A percentile compares a stretch with the other conserved stretches of the same genome.
phyloP scores from a whole-genome alignment of 306 rosid species.

The Glycine tomentella region DNA sequence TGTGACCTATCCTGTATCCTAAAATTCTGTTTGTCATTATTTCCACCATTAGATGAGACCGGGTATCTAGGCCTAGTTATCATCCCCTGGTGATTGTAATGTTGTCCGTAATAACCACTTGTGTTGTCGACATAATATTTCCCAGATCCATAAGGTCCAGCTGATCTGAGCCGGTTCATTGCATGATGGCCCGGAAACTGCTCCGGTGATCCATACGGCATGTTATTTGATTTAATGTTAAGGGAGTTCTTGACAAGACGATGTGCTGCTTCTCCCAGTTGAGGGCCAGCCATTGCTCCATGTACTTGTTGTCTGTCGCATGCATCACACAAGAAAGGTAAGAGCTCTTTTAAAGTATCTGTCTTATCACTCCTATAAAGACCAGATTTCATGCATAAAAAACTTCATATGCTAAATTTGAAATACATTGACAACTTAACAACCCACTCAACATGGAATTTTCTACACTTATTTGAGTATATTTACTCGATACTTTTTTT shows the following conservation, averaged over 20 bases:
- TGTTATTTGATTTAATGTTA: slow-evolving; percentile 59
- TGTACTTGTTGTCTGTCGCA: slow-evolving; percentile 77
- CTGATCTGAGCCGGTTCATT: slow-evolving; percentile 61
- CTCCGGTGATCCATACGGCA: slow-evolving; percentile 63
- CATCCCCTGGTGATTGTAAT: slow-evolving; percentile 67
- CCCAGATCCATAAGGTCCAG: slow-evolving; percentile 79
- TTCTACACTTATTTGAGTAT: background rate
- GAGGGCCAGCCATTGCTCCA: slow-evolving; percentile 86
- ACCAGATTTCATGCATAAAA: slow-evolving; percentile 36
- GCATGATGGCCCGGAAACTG: slow-evolving; percentile 62
- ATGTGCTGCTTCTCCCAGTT: slow-evolving; percentile 95
- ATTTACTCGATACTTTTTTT: too few species aligned
- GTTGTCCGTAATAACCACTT: slow-evolving; percentile 52
- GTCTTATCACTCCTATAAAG: background rate
- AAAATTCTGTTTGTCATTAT: slow-evolving; percentile 66
- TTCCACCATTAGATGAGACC: slow-evolving; percentile 62
- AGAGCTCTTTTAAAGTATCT: slow-evolving; percentile 22
- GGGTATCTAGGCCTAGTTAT: slow-evolving; percentile 68
- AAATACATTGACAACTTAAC: slow-evolving; percentile 26
- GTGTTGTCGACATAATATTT: slow-evolving; percentile 71
- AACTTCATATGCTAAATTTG: slow-evolving; percentile 26
- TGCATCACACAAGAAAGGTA: slow-evolving; percentile 38
- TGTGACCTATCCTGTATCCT: slow-evolving; percentile 62
- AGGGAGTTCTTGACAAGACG: slow-evolving; percentile 92
- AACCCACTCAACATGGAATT: slow-evolving; percentile 2